A percentile compares a stretch with the other conserved stretches of the same genome.
Conservation (phyloP, 306 rosid species). For the Myrica gale region DNA sequence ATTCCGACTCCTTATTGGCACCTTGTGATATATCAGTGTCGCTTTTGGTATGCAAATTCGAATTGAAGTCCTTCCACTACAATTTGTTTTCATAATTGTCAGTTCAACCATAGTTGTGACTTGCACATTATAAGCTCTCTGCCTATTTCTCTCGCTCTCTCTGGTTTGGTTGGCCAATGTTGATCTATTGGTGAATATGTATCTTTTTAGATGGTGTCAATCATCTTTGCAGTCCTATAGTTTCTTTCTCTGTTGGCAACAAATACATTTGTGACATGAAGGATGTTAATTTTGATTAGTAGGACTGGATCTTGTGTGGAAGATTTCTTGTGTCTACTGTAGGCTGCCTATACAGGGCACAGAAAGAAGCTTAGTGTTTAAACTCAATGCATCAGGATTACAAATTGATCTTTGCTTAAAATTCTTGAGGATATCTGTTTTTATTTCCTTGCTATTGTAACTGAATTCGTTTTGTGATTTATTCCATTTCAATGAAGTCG, state of each 20-base stretch:
- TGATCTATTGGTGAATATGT: background rate
- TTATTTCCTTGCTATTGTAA: background rate
- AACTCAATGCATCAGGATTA: background rate
- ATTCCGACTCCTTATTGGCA: slow-evolving; percentile 57
- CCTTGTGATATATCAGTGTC: slow-evolving; percentile 75
- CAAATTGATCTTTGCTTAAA: background rate
- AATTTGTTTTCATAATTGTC: slow-evolving; percentile 4
- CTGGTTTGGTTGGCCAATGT: background rate
- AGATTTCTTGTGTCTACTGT: background rate
- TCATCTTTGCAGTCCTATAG: background rate
- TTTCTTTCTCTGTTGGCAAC: background rate
- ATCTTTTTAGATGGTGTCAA: background rate
- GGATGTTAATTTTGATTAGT: background rate
- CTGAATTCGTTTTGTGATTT: background rate
- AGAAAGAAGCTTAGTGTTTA: background rate
- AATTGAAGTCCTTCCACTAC: slow-evolving; percentile 2
- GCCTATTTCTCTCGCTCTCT: background rate
- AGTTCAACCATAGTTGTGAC: background rate
- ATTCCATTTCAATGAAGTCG: background rate
- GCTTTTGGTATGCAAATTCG: slow-evolving; percentile 59
- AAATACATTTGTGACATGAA: background rate
- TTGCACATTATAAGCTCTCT: background rate
- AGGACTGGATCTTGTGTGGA: background rate
- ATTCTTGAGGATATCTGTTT: background rate
- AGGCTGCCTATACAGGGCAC: background rate